Evolutionary conservation across 2,329 filamentous ascomycete genomes (phyloP).

Genomic region (Colletotrichum ledebouriae): DNA sequence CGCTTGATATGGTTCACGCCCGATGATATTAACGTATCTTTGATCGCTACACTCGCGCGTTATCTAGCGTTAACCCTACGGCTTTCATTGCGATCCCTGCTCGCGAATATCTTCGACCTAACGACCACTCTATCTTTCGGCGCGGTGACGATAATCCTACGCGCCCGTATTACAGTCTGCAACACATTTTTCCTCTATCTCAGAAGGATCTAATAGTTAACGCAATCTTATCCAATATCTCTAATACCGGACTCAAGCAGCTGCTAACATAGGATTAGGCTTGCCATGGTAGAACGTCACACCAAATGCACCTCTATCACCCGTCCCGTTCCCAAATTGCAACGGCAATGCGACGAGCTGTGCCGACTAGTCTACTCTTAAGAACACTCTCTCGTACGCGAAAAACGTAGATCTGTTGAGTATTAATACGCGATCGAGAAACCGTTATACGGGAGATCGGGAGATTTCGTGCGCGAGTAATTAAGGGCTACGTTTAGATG

Average conservation of each 20-base stretch:
- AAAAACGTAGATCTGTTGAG: not conserved
- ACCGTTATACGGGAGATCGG: not conserved
- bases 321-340: not conserved
- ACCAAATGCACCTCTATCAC: constrained; percentile 4
- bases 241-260: not conserved
- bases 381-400: not conserved
- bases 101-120: not conserved
- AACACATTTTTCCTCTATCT: constrained; percentile 3
- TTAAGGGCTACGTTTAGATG: constrained; percentile 2
- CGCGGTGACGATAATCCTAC: not conserved
- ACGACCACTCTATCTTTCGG: not conserved
- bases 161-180: not conserved
- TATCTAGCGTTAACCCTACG: too few relatives aligned
- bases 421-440: constrained; percentile 2
- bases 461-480: constrained; percentile 1
- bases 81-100: too few relatives aligned
- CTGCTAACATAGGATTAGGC: constrained; percentile 1
- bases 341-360: constrained; percentile 1
- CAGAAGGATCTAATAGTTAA: constrained; percentile 1
- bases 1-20: too few relatives aligned
- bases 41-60: too few relatives aligned
- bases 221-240: constrained; percentile 1
- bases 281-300: not conserved
- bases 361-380: not conserved
- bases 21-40: too few relatives aligned